Conservation (phyloP, 2,329 filamentous ascomycete species). For the Penicillium nordicum region DNA sequence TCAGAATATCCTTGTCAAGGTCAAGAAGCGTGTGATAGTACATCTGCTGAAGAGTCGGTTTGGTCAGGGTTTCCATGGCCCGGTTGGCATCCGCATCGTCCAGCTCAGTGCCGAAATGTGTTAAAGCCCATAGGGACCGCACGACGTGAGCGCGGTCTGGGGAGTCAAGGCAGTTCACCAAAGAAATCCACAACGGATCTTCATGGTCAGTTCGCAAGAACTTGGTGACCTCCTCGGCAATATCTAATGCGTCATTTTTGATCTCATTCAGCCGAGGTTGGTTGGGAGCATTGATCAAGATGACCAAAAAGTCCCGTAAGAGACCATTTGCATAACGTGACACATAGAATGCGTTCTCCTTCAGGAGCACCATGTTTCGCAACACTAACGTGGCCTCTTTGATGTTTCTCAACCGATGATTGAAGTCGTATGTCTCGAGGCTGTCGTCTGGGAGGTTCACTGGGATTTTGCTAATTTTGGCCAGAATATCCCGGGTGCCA, state of each 20-base stretch:
- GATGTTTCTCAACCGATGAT: conserved; percentile 68
- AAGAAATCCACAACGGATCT: conserved; percentile 74
- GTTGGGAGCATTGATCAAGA: conserved; percentile 73
- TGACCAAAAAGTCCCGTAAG: conserved; percentile 76
- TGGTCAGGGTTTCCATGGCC: conserved; percentile 64
- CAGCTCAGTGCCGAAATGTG: conserved; percentile 82
- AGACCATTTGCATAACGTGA: conserved; percentile 63
- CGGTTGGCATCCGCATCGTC: conserved; percentile 67
- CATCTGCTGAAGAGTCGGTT: conserved; percentile 56
- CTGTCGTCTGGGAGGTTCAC: conserved; percentile 60
- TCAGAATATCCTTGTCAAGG: conserved; percentile 82
- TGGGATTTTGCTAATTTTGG: conserved; percentile 64
- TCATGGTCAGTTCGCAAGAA: conserved; percentile 68
- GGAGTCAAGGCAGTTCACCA: conserved; percentile 58
- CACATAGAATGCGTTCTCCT: conserved; percentile 81
- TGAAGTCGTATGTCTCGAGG: conserved; percentile 68
- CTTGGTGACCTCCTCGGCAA: conserved; percentile 83
- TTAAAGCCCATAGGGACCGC: conserved; percentile 74
- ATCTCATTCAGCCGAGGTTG: conserved; percentile 71
- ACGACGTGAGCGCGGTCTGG: conserved; percentile 79
- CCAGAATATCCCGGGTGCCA: conserved; percentile 68
- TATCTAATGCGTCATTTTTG: conserved; percentile 87
- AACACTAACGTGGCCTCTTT: conserved; percentile 85
- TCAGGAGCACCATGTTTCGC: conserved; percentile 92
- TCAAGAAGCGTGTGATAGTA: conserved; percentile 42